Base-by-base conservation (phyloP, 108 stramenopile species). In the Bacterosira constricta region DNA sequence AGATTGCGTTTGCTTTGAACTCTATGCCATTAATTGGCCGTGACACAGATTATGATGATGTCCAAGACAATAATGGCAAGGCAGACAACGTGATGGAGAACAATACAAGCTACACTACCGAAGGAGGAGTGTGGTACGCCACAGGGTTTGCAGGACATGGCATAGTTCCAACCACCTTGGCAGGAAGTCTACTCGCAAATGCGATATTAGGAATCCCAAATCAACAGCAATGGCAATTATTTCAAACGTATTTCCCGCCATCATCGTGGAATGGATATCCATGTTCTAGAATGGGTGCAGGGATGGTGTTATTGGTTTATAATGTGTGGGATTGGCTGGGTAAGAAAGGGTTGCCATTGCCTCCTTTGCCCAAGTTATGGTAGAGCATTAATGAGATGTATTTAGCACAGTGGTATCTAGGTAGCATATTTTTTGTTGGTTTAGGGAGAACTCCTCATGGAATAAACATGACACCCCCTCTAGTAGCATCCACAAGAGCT, bases 401-500 rank as follows among this genome's bases (percentile, higher is more conserved):
- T n/a, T n/a, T n/a, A n/a, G n/a, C n/a, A n/a, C n/a, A n/a, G n/a
- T n/a, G n/a, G n/a, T n/a, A n/a, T n/a, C n/a, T n/a, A n/a, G n/a
- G n/a, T n/a, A n/a, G n/a, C n/a, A n/a, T n/a, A n/a, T n/a, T n/a
- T n/a, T n/a, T n/a, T n/a, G n/a, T n/a, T n/a, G n/a, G n/a, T n/a
- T n/a, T n/a, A n/a, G n/a, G n/a, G n/a, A n/a, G n/a, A n/a, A n/a
- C n/a, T n/a, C n/a, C n/a, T n/a, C n/a, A n/a, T n/a, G n/a, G n/a
- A n/a, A 51, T 8, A 38, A 83, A 83, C n/a, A 49, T 50, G 27
- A 66, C 79, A 34, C 63, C 69, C 8, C 92, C 92, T 30, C 84
- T 81, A 20, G 92, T 93, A 23, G 88, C 78, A 86, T 93, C 92
- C 44, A 51, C 25, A 18, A 90, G 49, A 10, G 82, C 69, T 29